Evolutionary conservation across 345 rosid species (phyloP).

Genomic region (Populus ilicifolia): DNA sequence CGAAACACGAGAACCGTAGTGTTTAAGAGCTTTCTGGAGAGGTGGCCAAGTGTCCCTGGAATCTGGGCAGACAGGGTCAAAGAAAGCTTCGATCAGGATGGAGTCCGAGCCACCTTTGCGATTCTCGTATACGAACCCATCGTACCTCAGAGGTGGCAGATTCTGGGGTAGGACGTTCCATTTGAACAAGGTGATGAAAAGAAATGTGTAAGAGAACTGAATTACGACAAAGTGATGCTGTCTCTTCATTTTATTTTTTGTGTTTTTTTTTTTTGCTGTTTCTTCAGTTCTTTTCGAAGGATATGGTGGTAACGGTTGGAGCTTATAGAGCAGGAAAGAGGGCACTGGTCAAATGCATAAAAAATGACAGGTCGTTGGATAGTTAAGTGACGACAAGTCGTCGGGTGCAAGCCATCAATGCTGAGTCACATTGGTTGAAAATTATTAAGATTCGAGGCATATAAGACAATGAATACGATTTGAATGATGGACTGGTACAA

Average conservation of each 20-base stretch:
- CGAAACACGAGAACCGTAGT: constrained; percentile 62
- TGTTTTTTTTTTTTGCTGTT: not conserved
- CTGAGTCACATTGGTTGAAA: too few relatives aligned
- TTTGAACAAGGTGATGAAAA: not conserved
- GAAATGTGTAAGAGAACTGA: constrained; percentile 12
- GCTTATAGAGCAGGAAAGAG: not conserved
- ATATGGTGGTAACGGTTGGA: not conserved
- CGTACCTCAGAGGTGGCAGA: constrained; percentile 70
- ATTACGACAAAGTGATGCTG: not conserved
- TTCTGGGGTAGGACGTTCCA: constrained; percentile 41
- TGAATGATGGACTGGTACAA: too few relatives aligned
- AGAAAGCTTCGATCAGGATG: constrained; percentile 69
- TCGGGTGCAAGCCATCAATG: too few relatives aligned
- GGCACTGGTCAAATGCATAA: not conserved
- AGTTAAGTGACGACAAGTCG: too few relatives aligned
- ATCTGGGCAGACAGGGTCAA: constrained; percentile 89
- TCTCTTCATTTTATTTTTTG: not conserved
- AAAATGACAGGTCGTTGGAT: too few relatives aligned
- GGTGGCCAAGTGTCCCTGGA: constrained; percentile 84
- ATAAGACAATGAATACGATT: too few relatives aligned
- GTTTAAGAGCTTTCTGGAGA: constrained; percentile 53
- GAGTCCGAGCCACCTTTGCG: constrained; percentile 34
- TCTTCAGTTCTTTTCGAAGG: not conserved
- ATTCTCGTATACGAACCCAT: constrained; percentile 61
- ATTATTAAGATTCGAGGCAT: too few relatives aligned